phyloP scores from a whole-genome alignment of 2,329 filamentous ascomycete species.

The Fragosphaeria purpurea region DNA sequence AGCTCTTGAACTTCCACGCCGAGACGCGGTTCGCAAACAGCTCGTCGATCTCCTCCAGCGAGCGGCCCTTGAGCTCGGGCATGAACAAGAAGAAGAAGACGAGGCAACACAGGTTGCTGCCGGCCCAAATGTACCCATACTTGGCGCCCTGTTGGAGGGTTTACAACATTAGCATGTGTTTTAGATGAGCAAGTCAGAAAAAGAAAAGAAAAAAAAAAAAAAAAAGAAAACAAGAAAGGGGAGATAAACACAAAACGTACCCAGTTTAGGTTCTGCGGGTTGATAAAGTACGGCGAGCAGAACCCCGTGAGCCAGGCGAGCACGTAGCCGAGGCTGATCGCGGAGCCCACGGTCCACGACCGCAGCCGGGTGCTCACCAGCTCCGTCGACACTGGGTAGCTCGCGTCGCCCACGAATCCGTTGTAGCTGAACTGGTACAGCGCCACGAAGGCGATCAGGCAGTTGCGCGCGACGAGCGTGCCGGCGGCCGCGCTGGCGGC shows the following conservation, averaged over 20 bases:
- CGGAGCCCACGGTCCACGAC: slow-evolving; percentile 38
- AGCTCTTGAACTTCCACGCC: slow-evolving; percentile 20
- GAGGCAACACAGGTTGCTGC: slow-evolving; percentile 19
- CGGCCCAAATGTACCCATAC: slow-evolving; percentile 35
- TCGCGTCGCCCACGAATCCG: slow-evolving; percentile 28
- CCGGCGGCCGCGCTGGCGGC: slow-evolving; percentile 19
- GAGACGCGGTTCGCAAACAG: slow-evolving; percentile 19
- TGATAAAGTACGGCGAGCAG: slow-evolving; percentile 38
- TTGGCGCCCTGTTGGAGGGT: slow-evolving; percentile 24
- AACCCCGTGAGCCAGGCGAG: slow-evolving; percentile 29
- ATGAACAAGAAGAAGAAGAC: slow-evolving; percentile 22
- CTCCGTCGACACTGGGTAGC: slow-evolving; percentile 32
- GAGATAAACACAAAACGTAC: slow-evolving; percentile 9
- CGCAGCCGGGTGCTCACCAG: slow-evolving; percentile 33
- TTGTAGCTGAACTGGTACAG: slow-evolving; percentile 28
- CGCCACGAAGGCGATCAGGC: slow-evolving; percentile 25
- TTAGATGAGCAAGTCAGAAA: not conserved
- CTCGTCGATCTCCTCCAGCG: slow-evolving; percentile 24
- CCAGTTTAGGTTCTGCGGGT: slow-evolving; percentile 30
- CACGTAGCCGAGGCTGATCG: slow-evolving; percentile 35
- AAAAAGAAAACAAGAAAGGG: too few relatives aligned
- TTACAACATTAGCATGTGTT: too few relatives aligned
- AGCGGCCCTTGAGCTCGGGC: slow-evolving; percentile 22
- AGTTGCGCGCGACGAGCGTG: slow-evolving; percentile 20
- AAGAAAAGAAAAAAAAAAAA: not conserved